These are phyloP conservation scores for Trametes sanguinea DNA, from an alignment of 768 basidiomycete genomes.

Conservation along the genomic window DNA sequence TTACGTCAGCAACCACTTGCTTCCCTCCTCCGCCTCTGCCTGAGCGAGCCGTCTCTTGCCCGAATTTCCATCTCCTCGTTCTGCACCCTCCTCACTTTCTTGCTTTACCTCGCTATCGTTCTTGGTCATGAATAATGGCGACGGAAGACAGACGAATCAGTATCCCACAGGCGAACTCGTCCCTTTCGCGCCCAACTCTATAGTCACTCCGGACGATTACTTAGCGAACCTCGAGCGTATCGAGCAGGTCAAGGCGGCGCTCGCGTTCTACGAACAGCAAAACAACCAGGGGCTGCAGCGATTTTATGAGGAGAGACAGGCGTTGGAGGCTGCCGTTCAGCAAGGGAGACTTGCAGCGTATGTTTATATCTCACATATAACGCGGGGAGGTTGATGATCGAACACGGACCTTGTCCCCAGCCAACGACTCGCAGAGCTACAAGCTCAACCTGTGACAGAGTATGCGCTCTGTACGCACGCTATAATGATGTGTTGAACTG, in stretches of 20 bases:
- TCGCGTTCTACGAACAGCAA: constrained; percentile 38
- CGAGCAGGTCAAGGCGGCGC: constrained; percentile 35
- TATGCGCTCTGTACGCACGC: background rate
- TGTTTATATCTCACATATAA: constrained; percentile 14
- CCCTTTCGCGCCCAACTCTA: background rate
- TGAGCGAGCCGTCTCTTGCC: background rate
- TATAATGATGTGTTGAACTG: background rate
- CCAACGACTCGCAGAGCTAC: constrained; percentile 10
- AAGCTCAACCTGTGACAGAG: background rate
- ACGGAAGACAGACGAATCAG: background rate
- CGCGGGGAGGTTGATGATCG: background rate
- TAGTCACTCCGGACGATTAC: constrained; percentile 35
- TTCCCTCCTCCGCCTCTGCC: background rate
- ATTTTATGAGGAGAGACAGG: constrained; percentile 32
- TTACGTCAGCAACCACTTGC: constrained; percentile 13
- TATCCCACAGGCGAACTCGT: background rate
- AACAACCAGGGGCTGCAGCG: constrained; percentile 46
- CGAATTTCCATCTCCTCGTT: background rate
- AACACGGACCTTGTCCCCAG: background rate
- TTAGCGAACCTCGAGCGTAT: constrained; percentile 33
- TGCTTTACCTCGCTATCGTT: background rate
- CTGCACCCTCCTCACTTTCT: background rate
- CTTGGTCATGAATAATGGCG: constrained; percentile 24
- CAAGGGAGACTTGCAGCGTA: constrained; percentile 51
- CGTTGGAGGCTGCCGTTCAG: constrained; percentile 39